Evolutionary conservation across 805 yeast species (phyloP).

Genomic region (Saturnispora saitoi): DNA sequence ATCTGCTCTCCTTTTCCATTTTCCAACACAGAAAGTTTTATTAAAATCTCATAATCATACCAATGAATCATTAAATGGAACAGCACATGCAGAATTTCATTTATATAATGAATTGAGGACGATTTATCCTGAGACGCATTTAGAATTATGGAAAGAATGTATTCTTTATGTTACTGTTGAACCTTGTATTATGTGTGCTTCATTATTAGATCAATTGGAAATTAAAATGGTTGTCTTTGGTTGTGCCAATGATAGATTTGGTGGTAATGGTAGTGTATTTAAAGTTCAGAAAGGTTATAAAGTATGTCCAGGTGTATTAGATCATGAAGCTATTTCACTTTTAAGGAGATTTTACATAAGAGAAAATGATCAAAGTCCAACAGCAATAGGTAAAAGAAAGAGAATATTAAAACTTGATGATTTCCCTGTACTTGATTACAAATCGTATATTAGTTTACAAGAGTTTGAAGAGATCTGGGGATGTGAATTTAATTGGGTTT

Average conservation of each 20-base stretch:
- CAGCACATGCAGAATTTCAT: slow-evolving; percentile 86
- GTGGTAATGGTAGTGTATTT: slow-evolving; percentile 89
- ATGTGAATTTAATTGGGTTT: slow-evolving; percentile 22
- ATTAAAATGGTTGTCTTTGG: slow-evolving; percentile 76
- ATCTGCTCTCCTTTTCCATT: slow-evolving; percentile 59
- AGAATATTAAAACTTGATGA: slow-evolving; percentile 47
- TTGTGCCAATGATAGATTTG: slow-evolving; percentile 90
- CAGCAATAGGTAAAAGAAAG: slow-evolving; percentile 64
- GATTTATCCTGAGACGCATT: slow-evolving; percentile 22
- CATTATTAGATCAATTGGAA: slow-evolving; percentile 75
- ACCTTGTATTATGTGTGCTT: slow-evolving; percentile 98
- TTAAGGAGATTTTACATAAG: slow-evolving; percentile 76
- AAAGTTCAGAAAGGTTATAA: slow-evolving; percentile 33
- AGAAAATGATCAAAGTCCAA: slow-evolving; percentile 82
- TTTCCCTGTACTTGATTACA: slow-evolving; percentile 55
- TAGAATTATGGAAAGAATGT: slow-evolving; percentile 41
- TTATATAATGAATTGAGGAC: slow-evolving; percentile 53
- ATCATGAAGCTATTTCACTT: slow-evolving; percentile 76
- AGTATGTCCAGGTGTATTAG: slow-evolving; percentile 60
- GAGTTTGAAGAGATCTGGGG: slow-evolving; percentile 50
- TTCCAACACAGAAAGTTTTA: slow-evolving; percentile 37
- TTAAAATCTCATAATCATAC: slow-evolving; percentile 83
- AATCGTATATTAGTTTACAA: slow-evolving; percentile 39
- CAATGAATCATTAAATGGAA: slow-evolving; percentile 75
- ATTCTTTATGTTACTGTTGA: slow-evolving; percentile 90